Evolutionary conservation across 2,329 filamentous ascomycete genomes (phyloP), one percentile per base, ranked within the genome.

Genomic region (Trichoderma koningiopsis): DNA sequence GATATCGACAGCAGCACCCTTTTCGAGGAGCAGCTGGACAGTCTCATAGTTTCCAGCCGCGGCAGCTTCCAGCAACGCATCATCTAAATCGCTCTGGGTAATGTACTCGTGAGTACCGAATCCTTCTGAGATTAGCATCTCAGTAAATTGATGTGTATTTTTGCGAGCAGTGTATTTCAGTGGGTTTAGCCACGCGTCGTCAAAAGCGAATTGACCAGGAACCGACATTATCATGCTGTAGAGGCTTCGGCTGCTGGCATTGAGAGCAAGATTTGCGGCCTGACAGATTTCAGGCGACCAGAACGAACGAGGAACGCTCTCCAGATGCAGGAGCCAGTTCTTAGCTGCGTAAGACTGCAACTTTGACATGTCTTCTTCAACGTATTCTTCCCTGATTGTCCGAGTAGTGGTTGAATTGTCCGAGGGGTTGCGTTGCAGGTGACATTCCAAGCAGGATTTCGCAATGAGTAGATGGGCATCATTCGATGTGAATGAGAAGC

Each of bases 381-480:
- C 1, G 0, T 55, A 2, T 55, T 29, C 14, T 3, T 55, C 24
- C 24, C 19, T 6, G 5, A 27, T 27, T 10, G 11, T 5, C 29
- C 29, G 6, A 55, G 8, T 8, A 13, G 13, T 10, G 4, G 6
- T 37, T 10, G 16, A 14, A 16, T 31, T 8, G 0, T 13, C 49
- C 35, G n/a, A 13, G 29, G 16, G 16, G 7, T 59, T 33, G 40
- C 13, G 14, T 22, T 27, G 22, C 16, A 24, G 22, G 22, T 65
- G 66, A 14, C 61, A 69, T 3, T 27, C 40, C n/a, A 70, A 24
- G 10, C 58, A 70, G n/a, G 37, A 66, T 2, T 31, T 43, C 4
- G 56, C 49, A 43, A 71, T 69, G 16, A 24, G 40, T 7, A 69
- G n/a, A 16, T 69, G 56, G 22, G 67, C 60, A n/a, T 62, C 47